Conservation (phyloP, 306 rosid species). For the Prinsepia uniflora region DNA sequence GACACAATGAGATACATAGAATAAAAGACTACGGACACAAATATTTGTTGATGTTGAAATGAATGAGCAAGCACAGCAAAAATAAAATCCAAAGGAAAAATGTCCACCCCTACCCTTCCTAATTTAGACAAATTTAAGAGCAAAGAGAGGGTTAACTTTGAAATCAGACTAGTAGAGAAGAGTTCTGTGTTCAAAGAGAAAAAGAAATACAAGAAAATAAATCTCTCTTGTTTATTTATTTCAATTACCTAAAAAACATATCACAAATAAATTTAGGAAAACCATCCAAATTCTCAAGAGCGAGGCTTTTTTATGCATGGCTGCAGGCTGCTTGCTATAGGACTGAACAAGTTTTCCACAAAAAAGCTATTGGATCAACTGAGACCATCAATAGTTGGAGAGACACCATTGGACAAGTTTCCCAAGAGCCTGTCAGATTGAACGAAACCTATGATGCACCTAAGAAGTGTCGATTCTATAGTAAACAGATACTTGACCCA, state of each 20-base stretch:
- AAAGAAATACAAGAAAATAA: too few species aligned
- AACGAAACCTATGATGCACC: constrained; percentile 1
- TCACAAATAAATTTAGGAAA: neutral
- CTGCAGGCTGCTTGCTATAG: neutral
- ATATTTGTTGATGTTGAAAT: neutral
- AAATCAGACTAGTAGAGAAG: neutral
- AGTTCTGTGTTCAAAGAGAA: too few species aligned
- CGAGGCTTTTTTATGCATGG: neutral
- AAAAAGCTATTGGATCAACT: neutral
- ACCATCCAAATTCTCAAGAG: neutral
- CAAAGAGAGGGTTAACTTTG: neutral
- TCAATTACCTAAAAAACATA: neutral
- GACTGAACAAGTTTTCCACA: neutral
- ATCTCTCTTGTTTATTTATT: too few species aligned
- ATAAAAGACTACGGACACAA: neutral
- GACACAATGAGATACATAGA: neutral
- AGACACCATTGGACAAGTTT: neutral
- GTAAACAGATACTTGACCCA: neutral
- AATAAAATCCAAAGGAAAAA: neutral
- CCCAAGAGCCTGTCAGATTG: neutral
- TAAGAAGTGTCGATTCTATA: neutral
- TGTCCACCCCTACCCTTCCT: neutral
- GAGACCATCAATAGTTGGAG: neutral
- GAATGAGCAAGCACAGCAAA: neutral
- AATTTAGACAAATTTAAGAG: neutral